Conservation (phyloP, 2,329 filamentous ascomycete species). For the Diplodia sapinea region DNA sequence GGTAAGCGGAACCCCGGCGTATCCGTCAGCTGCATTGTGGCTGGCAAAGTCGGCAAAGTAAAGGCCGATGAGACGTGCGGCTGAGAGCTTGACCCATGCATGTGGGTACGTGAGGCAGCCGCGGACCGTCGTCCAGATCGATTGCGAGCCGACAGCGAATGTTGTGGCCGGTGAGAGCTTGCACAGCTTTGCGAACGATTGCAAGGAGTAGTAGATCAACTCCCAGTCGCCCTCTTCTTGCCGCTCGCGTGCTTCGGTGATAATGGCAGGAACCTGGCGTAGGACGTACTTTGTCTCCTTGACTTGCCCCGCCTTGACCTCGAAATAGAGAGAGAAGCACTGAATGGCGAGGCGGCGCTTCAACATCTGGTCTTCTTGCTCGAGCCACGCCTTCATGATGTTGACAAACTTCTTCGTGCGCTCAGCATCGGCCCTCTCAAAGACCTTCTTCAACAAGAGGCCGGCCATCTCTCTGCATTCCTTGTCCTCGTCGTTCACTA, state of each 20-base stretch:
- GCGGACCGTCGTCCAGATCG: constrained; percentile 74
- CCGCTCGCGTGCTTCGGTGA: constrained; percentile 56
- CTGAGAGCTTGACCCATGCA: constrained; percentile 74
- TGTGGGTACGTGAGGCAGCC: constrained; percentile 74
- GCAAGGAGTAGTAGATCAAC: constrained; percentile 74
- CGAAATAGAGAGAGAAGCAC: constrained; percentile 82
- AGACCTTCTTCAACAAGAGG: constrained; percentile 79
- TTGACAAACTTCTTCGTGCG: constrained; percentile 71
- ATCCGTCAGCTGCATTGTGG: constrained; percentile 60
- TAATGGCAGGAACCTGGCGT: constrained; percentile 57
- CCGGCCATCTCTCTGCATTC: constrained; percentile 84
- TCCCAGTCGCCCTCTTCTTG: constrained; percentile 69
- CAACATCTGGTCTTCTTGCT: constrained; percentile 72
- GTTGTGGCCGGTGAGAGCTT: constrained; percentile 68
- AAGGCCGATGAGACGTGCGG: constrained; percentile 74
- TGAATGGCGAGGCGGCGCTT: constrained; percentile 78
- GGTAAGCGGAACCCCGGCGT: constrained; percentile 64
- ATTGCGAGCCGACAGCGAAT: constrained; percentile 63
- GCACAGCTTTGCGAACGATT: constrained; percentile 70
- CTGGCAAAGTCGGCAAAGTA: constrained; percentile 81
- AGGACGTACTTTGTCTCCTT: constrained; percentile 70
- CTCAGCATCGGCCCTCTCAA: constrained; percentile 76
- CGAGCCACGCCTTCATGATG: constrained; percentile 76
- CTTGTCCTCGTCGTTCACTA: constrained; percentile 86
- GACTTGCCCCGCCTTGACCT: constrained; percentile 65